Evolutionary conservation across 768 basidiomycete species (phyloP).

Genomic region (Agrocybe pediades): DNA sequence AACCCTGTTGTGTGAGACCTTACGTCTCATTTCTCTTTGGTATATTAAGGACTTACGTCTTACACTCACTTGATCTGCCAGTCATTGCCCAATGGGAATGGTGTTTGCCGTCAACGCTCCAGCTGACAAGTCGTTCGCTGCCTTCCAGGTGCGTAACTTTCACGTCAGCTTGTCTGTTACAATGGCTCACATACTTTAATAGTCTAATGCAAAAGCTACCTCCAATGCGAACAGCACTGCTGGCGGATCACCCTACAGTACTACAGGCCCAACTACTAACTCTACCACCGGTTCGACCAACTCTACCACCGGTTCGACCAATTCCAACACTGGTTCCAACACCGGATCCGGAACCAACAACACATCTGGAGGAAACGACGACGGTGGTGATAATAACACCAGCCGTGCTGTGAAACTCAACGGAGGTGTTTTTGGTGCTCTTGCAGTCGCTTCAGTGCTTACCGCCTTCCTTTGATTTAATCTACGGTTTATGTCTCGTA

Average conservation of each 20-base stretch:
- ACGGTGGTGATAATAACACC: conserved; percentile 13
- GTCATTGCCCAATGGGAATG: conserved; percentile 57
- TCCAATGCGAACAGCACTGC: conserved; percentile 8
- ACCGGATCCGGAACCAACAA: not conserved
- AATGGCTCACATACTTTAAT: not conserved
- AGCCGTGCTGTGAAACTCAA: conserved; percentile 29
- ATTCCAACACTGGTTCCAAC: not conserved
- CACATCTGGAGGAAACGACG: not conserved
- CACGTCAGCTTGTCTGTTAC: not conserved
- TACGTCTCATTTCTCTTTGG: not conserved
- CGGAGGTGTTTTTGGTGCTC: conserved; percentile 30
- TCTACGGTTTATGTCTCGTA: no score
- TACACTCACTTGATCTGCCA: conserved; percentile 15
- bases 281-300: conserved; percentile 11
- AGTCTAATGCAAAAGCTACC: conserved; percentile 22
- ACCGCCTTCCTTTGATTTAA: conserved; percentile 30
- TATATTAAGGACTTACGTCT: no score
- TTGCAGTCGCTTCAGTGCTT: conserved; percentile 29
- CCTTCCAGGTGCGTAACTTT: conserved; percentile 41
- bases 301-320: conserved; percentile 12
- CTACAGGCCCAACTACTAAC: not conserved
- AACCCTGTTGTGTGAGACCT: conserved; percentile 20
- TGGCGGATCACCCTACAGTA: not conserved
- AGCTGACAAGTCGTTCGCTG: conserved; percentile 43
- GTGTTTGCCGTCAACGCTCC: conserved; percentile 63